phyloP scores from a whole-genome alignment of 306 rosid species.

The Morella rubra region DNA sequence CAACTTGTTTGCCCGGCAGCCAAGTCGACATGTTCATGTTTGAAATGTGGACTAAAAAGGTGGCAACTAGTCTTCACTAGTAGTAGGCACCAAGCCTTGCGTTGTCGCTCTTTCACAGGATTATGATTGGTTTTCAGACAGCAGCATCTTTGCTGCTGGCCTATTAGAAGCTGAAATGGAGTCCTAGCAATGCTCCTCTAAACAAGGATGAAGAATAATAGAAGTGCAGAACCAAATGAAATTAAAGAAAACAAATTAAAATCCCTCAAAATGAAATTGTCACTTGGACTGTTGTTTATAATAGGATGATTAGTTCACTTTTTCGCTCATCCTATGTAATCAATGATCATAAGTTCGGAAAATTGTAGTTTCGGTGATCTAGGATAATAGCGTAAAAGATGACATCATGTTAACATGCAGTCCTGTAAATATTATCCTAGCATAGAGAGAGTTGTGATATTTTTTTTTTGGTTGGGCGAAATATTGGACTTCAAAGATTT shows the following conservation, averaged over 20 bases:
- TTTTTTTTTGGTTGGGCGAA: background rate
- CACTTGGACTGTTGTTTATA: background rate
- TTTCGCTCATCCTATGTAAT: background rate
- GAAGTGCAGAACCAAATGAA: background rate
- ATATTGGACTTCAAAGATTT: background rate
- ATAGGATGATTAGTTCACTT: background rate
- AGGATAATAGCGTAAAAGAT: background rate
- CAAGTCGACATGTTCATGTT: constrained; percentile 39
- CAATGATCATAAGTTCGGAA: background rate
- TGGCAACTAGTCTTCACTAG: background rate
- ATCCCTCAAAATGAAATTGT: too few species aligned
- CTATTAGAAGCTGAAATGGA: background rate
- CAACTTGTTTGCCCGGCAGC: constrained; percentile 40
- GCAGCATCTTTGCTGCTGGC: background rate
- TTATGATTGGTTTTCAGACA: constrained; percentile 1
- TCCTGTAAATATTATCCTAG: background rate
- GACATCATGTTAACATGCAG: background rate
- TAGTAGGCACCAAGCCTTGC: background rate
- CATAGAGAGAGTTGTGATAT: too few species aligned
- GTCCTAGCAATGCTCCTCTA: background rate
- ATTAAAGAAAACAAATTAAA: background rate
- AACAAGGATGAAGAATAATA: background rate
- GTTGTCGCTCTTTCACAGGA: constrained; percentile 4
- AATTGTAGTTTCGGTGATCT: background rate
- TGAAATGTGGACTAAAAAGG: background rate